phyloP scores from a whole-genome alignment of 495 filamentous ascomycete species.

The Neurospora africana region DNA sequence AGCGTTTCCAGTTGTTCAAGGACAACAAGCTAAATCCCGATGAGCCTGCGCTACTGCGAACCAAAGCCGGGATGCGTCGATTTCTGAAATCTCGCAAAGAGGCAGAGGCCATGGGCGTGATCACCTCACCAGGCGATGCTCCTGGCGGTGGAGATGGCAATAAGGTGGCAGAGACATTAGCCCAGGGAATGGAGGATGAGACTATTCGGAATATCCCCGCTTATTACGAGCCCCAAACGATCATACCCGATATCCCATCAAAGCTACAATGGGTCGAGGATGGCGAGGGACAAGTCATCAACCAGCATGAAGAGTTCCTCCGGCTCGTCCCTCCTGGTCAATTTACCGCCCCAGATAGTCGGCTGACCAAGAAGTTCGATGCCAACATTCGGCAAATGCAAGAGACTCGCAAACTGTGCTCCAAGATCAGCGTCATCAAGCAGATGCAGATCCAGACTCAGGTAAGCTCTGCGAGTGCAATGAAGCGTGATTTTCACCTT shows the following conservation, averaged over 20 bases:
- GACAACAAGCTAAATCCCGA: slow-evolving; percentile 77
- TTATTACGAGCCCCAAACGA: slow-evolving; percentile 82
- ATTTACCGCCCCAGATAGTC: slow-evolving; percentile 70
- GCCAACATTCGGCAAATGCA: slow-evolving; percentile 93
- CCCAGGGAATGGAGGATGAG: slow-evolving; percentile 84
- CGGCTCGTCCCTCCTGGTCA: slow-evolving; percentile 59
- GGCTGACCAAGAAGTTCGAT: slow-evolving; percentile 68
- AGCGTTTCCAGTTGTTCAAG: slow-evolving; percentile 73
- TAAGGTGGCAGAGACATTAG: slow-evolving; percentile 58
- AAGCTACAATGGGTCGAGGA: slow-evolving; percentile 81
- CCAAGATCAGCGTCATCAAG: slow-evolving; percentile 94
- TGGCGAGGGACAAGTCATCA: slow-evolving; percentile 71
- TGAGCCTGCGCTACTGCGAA: slow-evolving; percentile 76
- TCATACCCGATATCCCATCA: slow-evolving; percentile 70
- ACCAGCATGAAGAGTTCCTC: slow-evolving; percentile 73
- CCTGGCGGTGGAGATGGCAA: slow-evolving; percentile 29
- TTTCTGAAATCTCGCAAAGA: slow-evolving; percentile 66
- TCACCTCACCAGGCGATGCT: slow-evolving; percentile 33
- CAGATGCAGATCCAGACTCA: slow-evolving; percentile 98
- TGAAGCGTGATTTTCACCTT: neutral
- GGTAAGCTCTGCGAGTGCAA: slow-evolving; percentile 37
- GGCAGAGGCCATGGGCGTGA: slow-evolving; percentile 36
- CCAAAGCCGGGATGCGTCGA: slow-evolving; percentile 52
- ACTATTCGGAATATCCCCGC: slow-evolving; percentile 73
- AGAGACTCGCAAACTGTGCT: slow-evolving; percentile 89